Evolutionary conservation across 306 rosid genomes (phyloP), one percentile per base, ranked within the genome.

Genomic region (Citrullus colocynthis): DNA sequence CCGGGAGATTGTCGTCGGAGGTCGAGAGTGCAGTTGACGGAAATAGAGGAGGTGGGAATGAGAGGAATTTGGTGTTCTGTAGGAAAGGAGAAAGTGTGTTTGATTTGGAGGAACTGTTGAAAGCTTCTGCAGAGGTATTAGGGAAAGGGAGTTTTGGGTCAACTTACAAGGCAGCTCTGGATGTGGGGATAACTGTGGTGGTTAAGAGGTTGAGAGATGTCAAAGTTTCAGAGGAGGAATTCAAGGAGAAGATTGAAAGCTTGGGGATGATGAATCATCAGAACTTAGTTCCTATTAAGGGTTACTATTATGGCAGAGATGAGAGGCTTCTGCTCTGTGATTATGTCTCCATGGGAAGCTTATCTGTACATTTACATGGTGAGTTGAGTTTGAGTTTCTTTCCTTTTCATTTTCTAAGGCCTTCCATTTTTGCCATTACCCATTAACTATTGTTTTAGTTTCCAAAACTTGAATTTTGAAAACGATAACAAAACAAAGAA

Each of bases 321-420:
- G 99, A 95, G 80, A 95, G 86, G 86, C 97, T 95, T 79, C 81
- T 95, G 82, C 90, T 91, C 17, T 87, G 86, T 81, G 97, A 92
- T 80, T 89, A 87, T 87, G 79, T 92, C 91, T 92, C 97, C 21
- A 82, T 88, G 91, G 99, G 97, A 89, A 95, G 97, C 89, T 87
- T 95, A 85, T 95, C 97, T 83, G 96, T 97, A 7, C 87, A 90
- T 42, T 82, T 95, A 76, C 99, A 95, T 77, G 98, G 98, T 24
- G 28, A 24, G 28, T 24, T 24, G 28, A 24, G 28, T 24, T 24
- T 95, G 51, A 79, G 87, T 41, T 74, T 77, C 48, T 66, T 57
- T 6, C 12, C 42, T 12, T 7, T 69, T 69, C 20, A 9, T 64
- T 78, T 5, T 17, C 15, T 49, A 39, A 4, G 6, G 20, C 42